Evolutionary conservation across 2,329 filamentous ascomycete species (phyloP), one percentile per base, ranked within the genome.

Genomic region (Didymella segeticola): DNA sequence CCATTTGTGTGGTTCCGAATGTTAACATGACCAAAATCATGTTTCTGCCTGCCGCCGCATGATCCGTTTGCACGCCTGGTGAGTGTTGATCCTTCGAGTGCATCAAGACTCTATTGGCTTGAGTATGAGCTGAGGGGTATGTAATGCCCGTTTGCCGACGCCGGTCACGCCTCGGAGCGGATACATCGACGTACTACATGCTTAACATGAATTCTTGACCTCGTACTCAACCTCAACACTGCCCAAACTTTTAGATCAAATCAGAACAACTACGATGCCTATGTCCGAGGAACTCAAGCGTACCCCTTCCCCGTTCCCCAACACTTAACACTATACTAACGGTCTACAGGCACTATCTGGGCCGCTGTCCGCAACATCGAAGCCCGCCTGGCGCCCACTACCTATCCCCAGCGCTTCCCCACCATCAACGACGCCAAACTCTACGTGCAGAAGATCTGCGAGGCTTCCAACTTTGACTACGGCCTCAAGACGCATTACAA

Each of bases 351-450:
- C 20, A 37, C 33, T 15, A 7, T 48, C 23, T 15, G 20, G 26
- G 26, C 30, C 1, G 43, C 50, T 26, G 31, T 48, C 20, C 17
- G 33, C 17, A 9, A 29, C 0, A 43, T 47, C 9, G 56, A 43
- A 20, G 26, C 34, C 22, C 41, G 15, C 9, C 14, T 31, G 1
- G 14, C 43, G 7, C 19, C 39, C 11, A 27, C 12, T 31, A 27
- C 12, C 36, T 59, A 59, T 36, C 58, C 58, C 1, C 42, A 30
- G 4, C 43, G 8, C 17, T 54, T 61, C 23, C 2, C 41, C 22
- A 42, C 38, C 19, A 48, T 58, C 14, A 43, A 61, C 27, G 42
- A 41, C 11, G 56, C 48, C 10, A 59, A 57, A 25, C 10, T 8
- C 12, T 26, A 47, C 41, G 31, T 61, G 23, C 12, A 19, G 14